Percentiles rank a stretch among this genome's conserved stretches.
phyloP scores from a whole-genome alignment of 2,329 filamentous ascomycete species.

The Aspergillus niger region DNA sequence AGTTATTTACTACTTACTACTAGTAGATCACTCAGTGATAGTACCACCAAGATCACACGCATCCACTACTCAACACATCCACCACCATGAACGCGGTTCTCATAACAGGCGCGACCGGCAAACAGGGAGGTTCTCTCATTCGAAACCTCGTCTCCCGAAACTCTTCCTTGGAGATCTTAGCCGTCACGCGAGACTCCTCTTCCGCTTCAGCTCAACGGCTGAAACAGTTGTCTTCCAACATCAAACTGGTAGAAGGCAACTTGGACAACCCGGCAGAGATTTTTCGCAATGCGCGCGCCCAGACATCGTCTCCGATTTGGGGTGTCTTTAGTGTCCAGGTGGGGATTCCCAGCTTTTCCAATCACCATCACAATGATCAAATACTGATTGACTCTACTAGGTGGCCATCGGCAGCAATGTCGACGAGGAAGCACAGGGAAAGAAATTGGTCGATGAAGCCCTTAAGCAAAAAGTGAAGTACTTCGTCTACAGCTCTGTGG shows the following conservation, averaged over 20 bases:
- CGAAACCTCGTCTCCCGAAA: slow-evolving; percentile 32
- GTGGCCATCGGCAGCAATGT: slow-evolving; percentile 5
- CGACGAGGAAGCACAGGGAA: slow-evolving; percentile 56
- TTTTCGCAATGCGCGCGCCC: slow-evolving; percentile 50
- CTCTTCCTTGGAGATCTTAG: slow-evolving; percentile 55
- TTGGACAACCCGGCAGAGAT: slow-evolving; percentile 54
- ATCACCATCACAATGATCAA: not conserved
- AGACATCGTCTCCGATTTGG: slow-evolving; percentile 49
- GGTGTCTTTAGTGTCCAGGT: slow-evolving; percentile 66
- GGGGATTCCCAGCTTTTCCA: slow-evolving; percentile 6
- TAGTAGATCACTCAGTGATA: too few relatives aligned
- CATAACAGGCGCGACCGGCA: slow-evolving; percentile 22
- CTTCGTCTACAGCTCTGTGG: slow-evolving; percentile 66
- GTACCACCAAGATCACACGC: too few relatives aligned
- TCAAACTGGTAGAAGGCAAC: slow-evolving; percentile 61
- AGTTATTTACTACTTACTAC: too few relatives aligned
- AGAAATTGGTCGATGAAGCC: slow-evolving; percentile 58
- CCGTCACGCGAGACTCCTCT: slow-evolving; percentile 59
- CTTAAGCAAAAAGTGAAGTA: slow-evolving; percentile 58
- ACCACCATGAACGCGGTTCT: slow-evolving; percentile 24
- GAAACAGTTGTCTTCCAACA: slow-evolving; percentile 44
- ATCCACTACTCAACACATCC: not conserved
- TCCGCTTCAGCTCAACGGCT: slow-evolving; percentile 56
- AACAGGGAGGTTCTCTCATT: slow-evolving; percentile 44
- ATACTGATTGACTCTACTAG: not conserved